phyloP scores from a whole-genome alignment of 176 grass and related monocot species.

The Carex parvula region DNA sequence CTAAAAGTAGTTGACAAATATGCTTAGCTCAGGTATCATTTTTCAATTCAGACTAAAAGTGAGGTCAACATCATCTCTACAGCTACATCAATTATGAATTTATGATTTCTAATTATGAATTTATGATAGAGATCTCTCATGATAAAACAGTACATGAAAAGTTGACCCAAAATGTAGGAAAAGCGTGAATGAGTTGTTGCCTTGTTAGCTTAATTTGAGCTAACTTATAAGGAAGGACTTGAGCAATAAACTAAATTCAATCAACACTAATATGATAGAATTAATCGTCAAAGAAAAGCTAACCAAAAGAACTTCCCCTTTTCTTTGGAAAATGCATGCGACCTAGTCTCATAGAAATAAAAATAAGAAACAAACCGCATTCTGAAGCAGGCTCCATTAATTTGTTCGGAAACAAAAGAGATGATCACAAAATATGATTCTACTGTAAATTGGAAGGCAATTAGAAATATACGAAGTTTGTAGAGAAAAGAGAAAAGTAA shows the following conservation, averaged over 20 bases:
- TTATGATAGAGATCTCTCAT: not conserved
- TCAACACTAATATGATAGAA: not conserved
- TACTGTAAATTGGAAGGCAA: not conserved
- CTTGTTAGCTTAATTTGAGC: not conserved
- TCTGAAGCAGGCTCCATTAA: not conserved
- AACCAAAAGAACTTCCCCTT: not conserved
- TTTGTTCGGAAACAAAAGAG: not conserved
- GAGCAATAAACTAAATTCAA: not conserved
- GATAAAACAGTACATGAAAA: not conserved
- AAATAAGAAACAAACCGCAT: not conserved
- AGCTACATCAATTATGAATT: not conserved
- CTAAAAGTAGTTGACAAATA: not conserved
- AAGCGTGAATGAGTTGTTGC: not conserved
- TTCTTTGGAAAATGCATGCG: not conserved
- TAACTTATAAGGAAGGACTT: not conserved
- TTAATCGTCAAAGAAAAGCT: not conserved
- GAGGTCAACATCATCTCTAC: not conserved
- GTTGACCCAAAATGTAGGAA: not conserved
- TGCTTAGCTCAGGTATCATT: not conserved
- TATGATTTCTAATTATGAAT: no score
- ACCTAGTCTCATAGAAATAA: not conserved
- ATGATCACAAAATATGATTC: not conserved
- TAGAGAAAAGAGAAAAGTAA: not conserved
- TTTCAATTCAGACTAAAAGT: not conserved
- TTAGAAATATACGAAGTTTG: not conserved